Evolutionary conservation across 176 grass and related monocot species (phyloP).

Genomic region (Alloteropsis semialata): DNA sequence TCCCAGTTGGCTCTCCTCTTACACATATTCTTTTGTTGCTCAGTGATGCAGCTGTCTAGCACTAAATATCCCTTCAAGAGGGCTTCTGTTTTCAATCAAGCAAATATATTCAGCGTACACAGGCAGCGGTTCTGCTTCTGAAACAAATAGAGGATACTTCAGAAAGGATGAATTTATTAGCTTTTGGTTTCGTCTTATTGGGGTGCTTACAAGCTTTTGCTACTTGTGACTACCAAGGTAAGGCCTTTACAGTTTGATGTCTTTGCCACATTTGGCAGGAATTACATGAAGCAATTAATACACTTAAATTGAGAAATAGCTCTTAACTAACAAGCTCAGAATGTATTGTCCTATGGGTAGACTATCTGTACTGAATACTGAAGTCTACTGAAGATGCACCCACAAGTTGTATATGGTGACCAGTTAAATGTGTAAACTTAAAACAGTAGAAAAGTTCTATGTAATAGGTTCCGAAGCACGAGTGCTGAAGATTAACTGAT

Average conservation of each 20-base stretch:
- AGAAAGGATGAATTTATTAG: constrained; percentile 42
- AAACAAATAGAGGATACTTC: neutral
- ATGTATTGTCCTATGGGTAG: no score
- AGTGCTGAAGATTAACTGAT: no score
- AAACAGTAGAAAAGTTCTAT: neutral
- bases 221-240: constrained; percentile 48
- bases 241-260: neutral
- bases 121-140: constrained; percentile 6
- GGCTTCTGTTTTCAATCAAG: neutral
- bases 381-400: neutral
- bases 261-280: neutral
- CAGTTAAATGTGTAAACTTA: constrained; percentile 4
- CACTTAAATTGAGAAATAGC: neutral
- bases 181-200: constrained; percentile 42
- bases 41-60: neutral
- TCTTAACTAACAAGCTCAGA: neutral
- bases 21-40: neutral
- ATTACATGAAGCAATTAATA: neutral
- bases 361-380: no score
- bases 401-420: constrained; percentile 2
- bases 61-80: neutral
- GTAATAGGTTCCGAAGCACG: no score
- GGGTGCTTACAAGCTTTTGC: constrained; percentile 33
- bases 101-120: constrained; percentile 4
- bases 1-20: neutral